phyloP scores from a whole-genome alignment of 2,329 filamentous ascomycete species.

The Pestalotiopsis sp. region DNA sequence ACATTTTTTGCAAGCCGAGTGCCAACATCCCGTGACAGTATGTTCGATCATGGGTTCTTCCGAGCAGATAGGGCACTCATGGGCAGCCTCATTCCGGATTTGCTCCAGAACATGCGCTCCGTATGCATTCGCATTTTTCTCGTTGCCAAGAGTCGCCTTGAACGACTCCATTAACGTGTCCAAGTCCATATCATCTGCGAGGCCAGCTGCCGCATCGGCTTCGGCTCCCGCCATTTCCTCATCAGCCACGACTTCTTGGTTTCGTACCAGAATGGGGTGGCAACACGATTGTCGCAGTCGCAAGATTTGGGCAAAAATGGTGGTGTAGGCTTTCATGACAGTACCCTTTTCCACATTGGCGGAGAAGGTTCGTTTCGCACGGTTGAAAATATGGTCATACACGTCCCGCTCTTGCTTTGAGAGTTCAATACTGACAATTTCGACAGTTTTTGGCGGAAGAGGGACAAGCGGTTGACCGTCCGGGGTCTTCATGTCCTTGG shows the following conservation, averaged over 20 bases:
- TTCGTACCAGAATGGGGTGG: conserved; percentile 86
- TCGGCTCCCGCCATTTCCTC: conserved; percentile 81
- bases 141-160: conserved; percentile 66
- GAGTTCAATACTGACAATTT: conserved; percentile 87
- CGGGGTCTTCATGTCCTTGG: conserved; percentile 98
- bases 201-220: conserved; percentile 76
- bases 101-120: conserved; percentile 86
- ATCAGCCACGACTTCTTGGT: conserved; percentile 81
- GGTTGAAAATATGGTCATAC: conserved; percentile 86
- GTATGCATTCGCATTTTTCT: conserved; percentile 69
- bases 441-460: conserved; percentile 77
- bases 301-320: conserved; percentile 95
- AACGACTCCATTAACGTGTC: conserved; percentile 84
- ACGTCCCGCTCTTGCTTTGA: conserved; percentile 85
- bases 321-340: conserved; percentile 92
- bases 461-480: conserved; percentile 74
- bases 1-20: conserved; percentile 93
- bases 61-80: conserved; percentile 91
- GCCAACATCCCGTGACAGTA: conserved; percentile 95
- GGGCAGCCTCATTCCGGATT: conserved; percentile 85
- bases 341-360: conserved; percentile 90
- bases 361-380: conserved; percentile 82
- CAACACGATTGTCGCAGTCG: conserved; percentile 93
- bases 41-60: conserved; percentile 97
- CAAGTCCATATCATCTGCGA: conserved; percentile 96